Evolutionary conservation across 169 alveolate genomes (phyloP), one percentile per base, ranked within the genome.

Genomic region (Condylostoma magnum): DNA sequence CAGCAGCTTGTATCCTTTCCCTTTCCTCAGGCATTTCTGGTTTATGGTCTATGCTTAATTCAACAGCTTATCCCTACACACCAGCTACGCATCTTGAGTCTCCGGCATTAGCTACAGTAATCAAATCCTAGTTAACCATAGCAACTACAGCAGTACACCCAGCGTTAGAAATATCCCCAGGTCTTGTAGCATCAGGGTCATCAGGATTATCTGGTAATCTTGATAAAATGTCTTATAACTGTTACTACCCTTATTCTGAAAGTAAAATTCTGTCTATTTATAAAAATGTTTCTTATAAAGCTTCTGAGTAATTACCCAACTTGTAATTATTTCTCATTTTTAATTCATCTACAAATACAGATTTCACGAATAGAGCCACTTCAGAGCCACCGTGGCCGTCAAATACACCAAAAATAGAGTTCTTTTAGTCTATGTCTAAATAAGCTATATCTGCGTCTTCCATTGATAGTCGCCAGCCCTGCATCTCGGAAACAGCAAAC

Each of bases 381-480:
- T 87, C 92, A 12, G 78, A 74, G 33, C 96, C 96, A 46, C 94
- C 94, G 53, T 90, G 96, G 6, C 96, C 96, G 71, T 90, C 96
- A 76, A 86, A 90, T 4, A 90, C 93, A 18, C 93, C 96, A 69
- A 90, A 90, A 36, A 30, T 22, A 6, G 30, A 20, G 3, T 54
- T 44, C 10, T 38, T 10, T 18, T 63, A 31, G 28, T 46, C 76
- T 41, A 77, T 48, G 57, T 81, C 60, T 15, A 87, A 81, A 15
- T 86, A 54, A 27, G 90, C 82, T 27, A 97, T 79, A 50, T 95
- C 97, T 30, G 99, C 95, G 76, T 97, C 99, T 81, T 97, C 99
- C 98, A 95, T 94, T 25, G 95, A 84, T 37, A 88, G 89, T 58
- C 99, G 76, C 99, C 99, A 97, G 53, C 99, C 99, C 77, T 95